Base-by-base conservation (phyloP, 1,284 basidiomycete genomes). In the Irpex sp. region DNA sequence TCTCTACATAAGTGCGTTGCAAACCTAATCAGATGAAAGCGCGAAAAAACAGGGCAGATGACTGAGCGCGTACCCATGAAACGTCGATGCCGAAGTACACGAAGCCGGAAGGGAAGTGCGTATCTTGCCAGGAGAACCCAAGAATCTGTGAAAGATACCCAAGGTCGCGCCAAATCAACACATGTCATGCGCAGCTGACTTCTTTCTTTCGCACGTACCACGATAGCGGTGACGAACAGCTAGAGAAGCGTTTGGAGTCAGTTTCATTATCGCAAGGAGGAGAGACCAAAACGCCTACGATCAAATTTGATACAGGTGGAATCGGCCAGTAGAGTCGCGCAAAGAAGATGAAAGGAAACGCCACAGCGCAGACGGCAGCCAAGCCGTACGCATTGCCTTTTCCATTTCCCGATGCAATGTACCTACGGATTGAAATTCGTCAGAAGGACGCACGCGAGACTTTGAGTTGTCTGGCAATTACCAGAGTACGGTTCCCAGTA, bases 311-410 rank as follows among this genome's bases (percentile, higher is more conserved):
- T 78, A 93, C 86, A 0, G 88, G 86, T 1, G 87, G 83, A 8
- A 85, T 86, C 0, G 92, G 90, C 80, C 84, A 91, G 74, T 95
- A 90, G 21, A 94, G 73, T 26, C 91, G 80, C 39, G 81, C 77
- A 75, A 84, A 85, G 68, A 87, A 87, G 69, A 90, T 82, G 70
- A 88, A 79, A 0, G 92, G 92, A 68, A 91, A 92, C 37, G 81
- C 83, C 5, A 94, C 84, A 0, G 85, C 87, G 19, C 83, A 83
- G 0, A 88, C 83, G 0, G 85, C 91, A 0, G 84, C 90, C 4
- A 96, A 74, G 0, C 91, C 93, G 67, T 86, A 95, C 2, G 90
- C 73, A 69, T 86, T 94, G 1, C 92, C 93, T 11, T 69, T 66
- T 0, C 89, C 88, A 3, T 72, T 75, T 0, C 90, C 90, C 2